These are phyloP conservation scores for Boletus edulis DNA, from an alignment of 768 basidiomycete species.

Conservation along the genomic window DNA sequence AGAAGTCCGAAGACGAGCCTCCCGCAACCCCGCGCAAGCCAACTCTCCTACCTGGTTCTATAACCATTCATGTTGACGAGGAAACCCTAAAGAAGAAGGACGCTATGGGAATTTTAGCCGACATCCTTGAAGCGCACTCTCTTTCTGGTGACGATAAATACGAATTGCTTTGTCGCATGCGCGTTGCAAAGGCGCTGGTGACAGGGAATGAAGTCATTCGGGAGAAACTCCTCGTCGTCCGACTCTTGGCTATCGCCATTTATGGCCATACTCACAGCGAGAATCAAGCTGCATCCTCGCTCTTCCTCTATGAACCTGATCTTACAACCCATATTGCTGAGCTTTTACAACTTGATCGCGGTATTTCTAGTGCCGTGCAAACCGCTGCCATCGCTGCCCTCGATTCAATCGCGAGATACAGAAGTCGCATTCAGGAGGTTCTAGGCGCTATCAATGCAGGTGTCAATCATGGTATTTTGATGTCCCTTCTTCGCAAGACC, in stretches of 20 bases:
- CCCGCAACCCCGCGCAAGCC: slow-evolving; percentile 51
- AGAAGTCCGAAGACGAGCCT: slow-evolving; percentile 46
- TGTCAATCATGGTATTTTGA: slow-evolving; percentile 92
- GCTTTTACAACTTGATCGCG: slow-evolving; percentile 76
- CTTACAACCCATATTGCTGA: slow-evolving; percentile 86
- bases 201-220: slow-evolving; percentile 59
- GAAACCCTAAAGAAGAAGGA: slow-evolving; percentile 56
- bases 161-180: slow-evolving; percentile 83
- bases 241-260: slow-evolving; percentile 86
- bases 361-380: slow-evolving; percentile 70
- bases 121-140: slow-evolving; percentile 61
- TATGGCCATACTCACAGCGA: slow-evolving; percentile 88
- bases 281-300: slow-evolving; percentile 67
- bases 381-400: slow-evolving; percentile 86
- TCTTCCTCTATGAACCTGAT: slow-evolving; percentile 96
- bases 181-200: slow-evolving; percentile 69
- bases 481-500: slow-evolving; percentile 84
- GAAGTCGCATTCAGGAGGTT: slow-evolving; percentile 81
- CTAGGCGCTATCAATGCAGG: slow-evolving; percentile 90
- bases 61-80: slow-evolving; percentile 62
- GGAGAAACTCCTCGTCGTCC: slow-evolving; percentile 75
- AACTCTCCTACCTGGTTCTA: slow-evolving; percentile 43
- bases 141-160: slow-evolving; percentile 84
- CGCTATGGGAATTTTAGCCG: slow-evolving; percentile 75
- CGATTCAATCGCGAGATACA: slow-evolving; percentile 86